A percentile compares a stretch with the other conserved stretches of the same genome.
Evolutionary conservation across 23 red algal genomes (phyloP).

Genomic region (Gracilaria vermiculophylla): DNA sequence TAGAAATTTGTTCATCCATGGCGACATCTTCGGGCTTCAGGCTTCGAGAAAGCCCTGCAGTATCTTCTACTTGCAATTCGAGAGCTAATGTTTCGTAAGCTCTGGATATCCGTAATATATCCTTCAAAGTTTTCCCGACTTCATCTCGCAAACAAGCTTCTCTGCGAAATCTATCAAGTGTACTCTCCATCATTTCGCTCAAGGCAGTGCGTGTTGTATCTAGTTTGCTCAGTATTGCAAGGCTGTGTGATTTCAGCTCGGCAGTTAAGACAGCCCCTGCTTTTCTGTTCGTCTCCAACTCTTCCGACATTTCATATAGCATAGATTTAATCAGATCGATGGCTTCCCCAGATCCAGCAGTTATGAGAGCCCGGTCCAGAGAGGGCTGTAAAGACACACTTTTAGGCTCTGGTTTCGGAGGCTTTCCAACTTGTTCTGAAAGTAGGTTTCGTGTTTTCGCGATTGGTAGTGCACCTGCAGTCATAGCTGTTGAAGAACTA

Average conservation of each 20-base stretch:
- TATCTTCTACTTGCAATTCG: conserved; percentile 38
- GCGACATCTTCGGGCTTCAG: conserved; percentile 35
- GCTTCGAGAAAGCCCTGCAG: conserved; percentile 10
- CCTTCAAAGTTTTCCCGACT: conserved; percentile 18
- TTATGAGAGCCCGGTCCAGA: neutral
- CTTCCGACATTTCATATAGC: conserved; percentile 33
- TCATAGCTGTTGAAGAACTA: neutral
- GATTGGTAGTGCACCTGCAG: neutral
- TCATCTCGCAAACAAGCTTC: conserved; percentile 24
- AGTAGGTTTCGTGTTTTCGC: neutral
- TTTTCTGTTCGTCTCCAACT: conserved; percentile 27
- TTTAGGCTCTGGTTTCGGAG: neutral
- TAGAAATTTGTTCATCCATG: conserved; percentile 41
- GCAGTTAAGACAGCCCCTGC: conserved; percentile 6
- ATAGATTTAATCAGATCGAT: conserved; percentile 20
- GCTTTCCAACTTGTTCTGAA: neutral
- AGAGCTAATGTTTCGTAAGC: conserved; percentile 48
- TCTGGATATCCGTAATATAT: conserved; percentile 15
- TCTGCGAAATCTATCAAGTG: conserved; percentile 7
- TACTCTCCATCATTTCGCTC: neutral
- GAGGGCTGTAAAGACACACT: conserved; percentile 21
- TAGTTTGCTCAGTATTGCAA: neutral
- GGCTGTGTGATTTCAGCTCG: neutral
- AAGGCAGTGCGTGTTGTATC: neutral
- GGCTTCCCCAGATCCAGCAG: conserved; percentile 6